Base-by-base conservation (phyloP, 2,329 filamentous ascomycete species). In the Esteya vermicola region DNA sequence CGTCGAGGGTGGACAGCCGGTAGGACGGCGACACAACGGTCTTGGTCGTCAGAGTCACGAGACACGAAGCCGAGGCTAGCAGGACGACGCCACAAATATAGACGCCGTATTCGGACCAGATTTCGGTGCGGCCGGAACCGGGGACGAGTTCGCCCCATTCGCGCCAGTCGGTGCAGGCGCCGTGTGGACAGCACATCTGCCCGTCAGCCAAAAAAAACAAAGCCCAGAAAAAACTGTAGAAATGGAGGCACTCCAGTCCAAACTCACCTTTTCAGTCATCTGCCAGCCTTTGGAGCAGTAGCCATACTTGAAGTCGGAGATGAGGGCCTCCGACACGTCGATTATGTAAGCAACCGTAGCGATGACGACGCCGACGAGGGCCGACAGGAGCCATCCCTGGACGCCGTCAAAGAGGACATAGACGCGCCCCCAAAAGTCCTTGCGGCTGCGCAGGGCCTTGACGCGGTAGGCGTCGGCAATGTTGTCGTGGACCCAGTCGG, bases 401-500 rank as follows among this genome's bases (percentile, higher is more conserved):
- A 81, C 78, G 37, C 84, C 82, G 54, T 98, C 91, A 44, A 91
- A 83, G 52, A 82, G 70, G 2, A 84, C 72, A 34, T 75, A 64
- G 13, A 93, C 50, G 36, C 82, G 78, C n/a, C 89, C 89, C 55
- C 80, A 78, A 45, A 94, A 71, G 60, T 89, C 91, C 56, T 81
- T 93, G 36, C 86, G 72, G 51, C 72, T 78, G 37, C 85, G 76
- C 30, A 98, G 68, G 39, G 78, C 78, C 57, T 93, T 91, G 37
- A 93, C 77, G 21, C 91, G 82, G 51, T 86, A 85, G 9, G 88
- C 85, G 60, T 96, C 91, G 52, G 86, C 85, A 50, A 98, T 95
- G 57, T 82, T 88, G 59, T 98, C 91, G 56, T 94, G 89, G 1
- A 98, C 88, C 91, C 91, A 98, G 58, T 98, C 89, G 41, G 85